phyloP scores from a whole-genome alignment of 306 rosid genomes.

The Notholithocarpus densiflorus region DNA sequence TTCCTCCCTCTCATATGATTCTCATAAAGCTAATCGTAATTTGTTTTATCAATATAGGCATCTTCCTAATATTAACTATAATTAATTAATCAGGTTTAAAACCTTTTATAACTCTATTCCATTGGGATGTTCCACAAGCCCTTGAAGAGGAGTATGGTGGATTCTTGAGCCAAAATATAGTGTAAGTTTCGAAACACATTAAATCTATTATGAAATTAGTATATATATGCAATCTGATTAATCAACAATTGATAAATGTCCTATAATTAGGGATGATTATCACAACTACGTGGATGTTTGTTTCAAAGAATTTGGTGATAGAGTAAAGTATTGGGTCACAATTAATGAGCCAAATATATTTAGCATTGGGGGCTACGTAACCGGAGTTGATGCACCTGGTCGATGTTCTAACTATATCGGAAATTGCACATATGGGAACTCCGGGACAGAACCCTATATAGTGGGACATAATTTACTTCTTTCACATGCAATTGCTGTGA shows the following conservation, averaged over 20 bases:
- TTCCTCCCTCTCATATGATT: not conserved
- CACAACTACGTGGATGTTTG: conserved; percentile 54
- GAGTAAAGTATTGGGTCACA: conserved; percentile 70
- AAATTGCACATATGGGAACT: conserved; percentile 44
- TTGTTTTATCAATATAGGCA: not conserved
- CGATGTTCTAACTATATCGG: conserved; percentile 45
- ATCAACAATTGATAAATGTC: not conserved
- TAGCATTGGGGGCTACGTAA: conserved; percentile 29
- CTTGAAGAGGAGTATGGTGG: conserved; percentile 57
- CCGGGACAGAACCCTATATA: conserved; percentile 42
- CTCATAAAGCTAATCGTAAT: not conserved
- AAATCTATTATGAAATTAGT: no score
- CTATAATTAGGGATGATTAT: conserved; percentile 41
- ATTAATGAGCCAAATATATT: conserved; percentile 51
- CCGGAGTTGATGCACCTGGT: conserved; percentile 41
- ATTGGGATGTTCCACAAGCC: conserved; percentile 57
- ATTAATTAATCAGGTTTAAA: conserved; percentile 13
- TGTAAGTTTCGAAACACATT: conserved; percentile 27
- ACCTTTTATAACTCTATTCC: conserved; percentile 61
- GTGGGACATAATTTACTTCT: conserved; percentile 38
- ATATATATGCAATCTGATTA: no score
- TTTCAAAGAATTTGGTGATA: conserved; percentile 59
- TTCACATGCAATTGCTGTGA: conserved; percentile 40
- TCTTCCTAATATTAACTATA: not conserved
- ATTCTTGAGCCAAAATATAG: conserved; percentile 42